Conservation (phyloP, 768 basidiomycete species). For the Rhizopogon sp. region DNA sequence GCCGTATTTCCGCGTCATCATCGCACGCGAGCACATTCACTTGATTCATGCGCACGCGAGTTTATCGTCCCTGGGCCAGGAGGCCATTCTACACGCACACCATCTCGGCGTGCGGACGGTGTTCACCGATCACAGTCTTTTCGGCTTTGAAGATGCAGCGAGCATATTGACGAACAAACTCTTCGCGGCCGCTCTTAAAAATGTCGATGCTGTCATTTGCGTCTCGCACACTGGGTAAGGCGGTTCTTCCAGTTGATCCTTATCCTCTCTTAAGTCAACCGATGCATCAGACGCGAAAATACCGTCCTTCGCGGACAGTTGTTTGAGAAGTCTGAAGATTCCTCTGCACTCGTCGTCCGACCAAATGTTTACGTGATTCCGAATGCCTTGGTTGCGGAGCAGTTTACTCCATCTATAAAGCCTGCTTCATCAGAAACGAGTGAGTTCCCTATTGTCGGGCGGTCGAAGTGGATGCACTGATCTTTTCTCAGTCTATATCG, state of each 20-base stretch:
- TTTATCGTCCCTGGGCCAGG: constrained; percentile 86
- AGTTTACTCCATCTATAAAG: constrained; percentile 64
- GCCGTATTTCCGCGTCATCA: constrained; percentile 86
- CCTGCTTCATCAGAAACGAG: constrained; percentile 49
- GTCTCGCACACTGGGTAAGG: constrained; percentile 93
- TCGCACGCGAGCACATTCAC: constrained; percentile 80
- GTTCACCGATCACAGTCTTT: constrained; percentile 95
- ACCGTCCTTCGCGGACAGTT: constrained; percentile 85
- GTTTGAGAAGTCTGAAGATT: constrained; percentile 46
- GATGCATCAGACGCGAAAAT: constrained; percentile 78
- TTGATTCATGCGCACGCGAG: constrained; percentile 91
- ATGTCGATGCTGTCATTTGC: constrained; percentile 92
- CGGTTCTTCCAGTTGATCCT: neutral
- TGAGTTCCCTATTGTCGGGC: constrained; percentile 25
- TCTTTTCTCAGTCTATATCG: constrained; percentile 68
- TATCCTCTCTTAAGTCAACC: neutral
- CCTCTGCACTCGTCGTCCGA: constrained; percentile 41
- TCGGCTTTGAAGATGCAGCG: constrained; percentile 95
- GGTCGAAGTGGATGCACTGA: neutral
- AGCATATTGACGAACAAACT: constrained; percentile 98
- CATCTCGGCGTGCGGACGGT: constrained; percentile 84
- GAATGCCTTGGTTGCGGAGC: constrained; percentile 82
- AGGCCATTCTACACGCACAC: constrained; percentile 87
- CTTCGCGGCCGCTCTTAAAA: constrained; percentile 76
- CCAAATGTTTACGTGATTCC: constrained; percentile 87